Base-by-base conservation (phyloP, 768 basidiomycete genomes). In the Cubamyces lactineus region DNA sequence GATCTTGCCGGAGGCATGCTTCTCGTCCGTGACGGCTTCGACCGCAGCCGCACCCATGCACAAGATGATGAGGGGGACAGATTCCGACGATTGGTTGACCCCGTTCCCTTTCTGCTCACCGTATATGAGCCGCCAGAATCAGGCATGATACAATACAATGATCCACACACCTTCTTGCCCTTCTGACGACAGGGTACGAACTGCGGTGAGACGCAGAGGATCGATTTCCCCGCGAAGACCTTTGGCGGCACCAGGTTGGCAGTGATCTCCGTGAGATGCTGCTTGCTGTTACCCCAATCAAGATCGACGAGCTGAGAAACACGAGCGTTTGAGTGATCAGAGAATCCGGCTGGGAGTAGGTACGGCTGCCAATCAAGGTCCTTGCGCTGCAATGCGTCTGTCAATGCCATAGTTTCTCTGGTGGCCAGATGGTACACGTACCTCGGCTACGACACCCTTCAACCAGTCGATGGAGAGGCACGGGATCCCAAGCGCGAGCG, bases 401-500 rank as follows among this genome's bases (percentile, higher is more conserved):
- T 61, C 21, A 62, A 28, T 49, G 16, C 30, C 19, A 51, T 15
- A 9, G 1, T 34, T 3, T n/a, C 15, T 28, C n/a, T 16, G 15
- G 17, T 19, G 5, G 40, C n/a, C 19, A 53, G 26, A 39, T 34
- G 5, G 39, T 30, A 23, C 9, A 61, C 71, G 59, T 53, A 75
- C 74, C 43, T 64, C 71, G 12, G 71, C 62, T 17, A 79, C 69
- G 12, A 76, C 77, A 24, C 78, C 73, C 38, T 77, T 64, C 30
- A 89, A 70, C 84, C 87, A 94, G 12, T 79, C 74, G 5, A 80
- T 71, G 1, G 80, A 82, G 24, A 97, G 68, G 66, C 92, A 94
- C 3, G 95, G 95, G 53, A 97, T 86, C 12, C 94, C 94, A 42
- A 94, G 77, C 0, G 91, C 93, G 38, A 98, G 81, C 6, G 93